These are phyloP conservation scores for Trichoderma lentiforme DNA, from an alignment of 2,329 filamentous ascomycete species.

Conservation along the genomic window DNA sequence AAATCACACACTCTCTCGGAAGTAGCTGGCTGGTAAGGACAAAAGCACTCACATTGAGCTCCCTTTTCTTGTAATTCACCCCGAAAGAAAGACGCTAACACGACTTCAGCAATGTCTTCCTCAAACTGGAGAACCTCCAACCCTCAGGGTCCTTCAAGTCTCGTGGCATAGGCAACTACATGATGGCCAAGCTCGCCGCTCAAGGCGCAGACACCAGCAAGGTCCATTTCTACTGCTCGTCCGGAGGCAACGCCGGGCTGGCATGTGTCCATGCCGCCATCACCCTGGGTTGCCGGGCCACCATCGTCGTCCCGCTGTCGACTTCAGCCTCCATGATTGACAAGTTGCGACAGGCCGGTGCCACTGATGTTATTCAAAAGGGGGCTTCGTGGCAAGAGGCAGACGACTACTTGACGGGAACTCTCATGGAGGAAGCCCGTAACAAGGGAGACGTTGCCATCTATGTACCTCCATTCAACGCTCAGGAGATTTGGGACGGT, in stretches of 20 bases:
- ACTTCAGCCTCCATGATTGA: slow-evolving; percentile 65
- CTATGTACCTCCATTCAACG: slow-evolving; percentile 66
- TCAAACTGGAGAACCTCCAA: slow-evolving; percentile 80
- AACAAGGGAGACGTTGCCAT: slow-evolving; percentile 41
- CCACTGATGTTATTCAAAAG: slow-evolving; percentile 57
- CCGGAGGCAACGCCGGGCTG: slow-evolving; percentile 76
- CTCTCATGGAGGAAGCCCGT: slow-evolving; percentile 41
- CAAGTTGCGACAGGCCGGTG: slow-evolving; percentile 63
- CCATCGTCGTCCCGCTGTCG: slow-evolving; percentile 66
- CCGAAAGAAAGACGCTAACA: background rate
- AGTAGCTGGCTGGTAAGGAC: slow-evolving; percentile 22
- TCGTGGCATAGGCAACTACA: slow-evolving; percentile 68
- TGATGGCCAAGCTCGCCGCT: slow-evolving; percentile 43
- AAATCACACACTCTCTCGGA: slow-evolving; percentile 49
- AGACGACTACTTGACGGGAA: slow-evolving; percentile 58
- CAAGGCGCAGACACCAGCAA: slow-evolving; percentile 14
- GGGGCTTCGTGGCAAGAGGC: slow-evolving; percentile 68
- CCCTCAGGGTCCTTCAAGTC: slow-evolving; percentile 85
- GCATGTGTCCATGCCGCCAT: slow-evolving; percentile 71
- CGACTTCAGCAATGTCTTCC: slow-evolving; percentile 61
- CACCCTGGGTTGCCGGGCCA: slow-evolving; percentile 58
- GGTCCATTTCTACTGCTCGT: slow-evolving; percentile 67
- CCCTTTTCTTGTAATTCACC: too few species aligned
- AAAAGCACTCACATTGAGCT: background rate
- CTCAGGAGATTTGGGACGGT: slow-evolving; percentile 64